Evolutionary conservation across 164 flowering plant species (phyloP).

Genomic region (Vitis rupestris): DNA sequence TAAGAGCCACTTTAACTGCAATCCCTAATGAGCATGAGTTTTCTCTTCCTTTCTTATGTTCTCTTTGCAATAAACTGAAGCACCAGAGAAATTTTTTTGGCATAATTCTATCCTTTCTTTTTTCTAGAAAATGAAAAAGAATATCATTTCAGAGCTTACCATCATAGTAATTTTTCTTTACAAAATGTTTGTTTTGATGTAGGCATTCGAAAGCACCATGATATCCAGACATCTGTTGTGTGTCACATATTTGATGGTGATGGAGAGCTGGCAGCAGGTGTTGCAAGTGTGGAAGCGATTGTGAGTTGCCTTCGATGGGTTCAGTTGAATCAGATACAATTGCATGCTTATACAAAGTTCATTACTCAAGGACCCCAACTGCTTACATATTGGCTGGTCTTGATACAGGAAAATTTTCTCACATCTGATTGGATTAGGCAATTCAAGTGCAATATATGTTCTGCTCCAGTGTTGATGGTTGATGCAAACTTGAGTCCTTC

Average conservation of each 20-base stretch:
- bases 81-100: too few species aligned
- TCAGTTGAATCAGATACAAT: neutral
- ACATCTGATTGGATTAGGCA: slow-evolving; percentile 70
- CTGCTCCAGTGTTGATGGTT: slow-evolving; percentile 80
- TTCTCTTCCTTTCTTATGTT: neutral
- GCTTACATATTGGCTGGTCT: slow-evolving; percentile 4
- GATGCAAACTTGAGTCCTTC: slow-evolving; percentile 78
- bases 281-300: slow-evolving; percentile 81
- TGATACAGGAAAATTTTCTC: slow-evolving; percentile 69
- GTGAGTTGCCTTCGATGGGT: slow-evolving; percentile 37
- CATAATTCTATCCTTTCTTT: too few species aligned
- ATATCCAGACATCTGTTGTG: slow-evolving; percentile 67
- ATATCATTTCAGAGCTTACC: too few species aligned
- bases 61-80: too few species aligned
- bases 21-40: neutral
- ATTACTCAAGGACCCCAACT: neutral
- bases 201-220: slow-evolving; percentile 66
- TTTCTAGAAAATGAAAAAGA: too few species aligned
- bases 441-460: slow-evolving; percentile 42
- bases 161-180: neutral
- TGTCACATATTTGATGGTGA: slow-evolving; percentile 58
- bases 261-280: slow-evolving; percentile 86
- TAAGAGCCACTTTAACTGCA: neutral
- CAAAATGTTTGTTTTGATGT: neutral
- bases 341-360: slow-evolving; percentile 3